Base-by-base conservation (phyloP, 345 rosid genomes). In the Nasturtium officinale region DNA sequence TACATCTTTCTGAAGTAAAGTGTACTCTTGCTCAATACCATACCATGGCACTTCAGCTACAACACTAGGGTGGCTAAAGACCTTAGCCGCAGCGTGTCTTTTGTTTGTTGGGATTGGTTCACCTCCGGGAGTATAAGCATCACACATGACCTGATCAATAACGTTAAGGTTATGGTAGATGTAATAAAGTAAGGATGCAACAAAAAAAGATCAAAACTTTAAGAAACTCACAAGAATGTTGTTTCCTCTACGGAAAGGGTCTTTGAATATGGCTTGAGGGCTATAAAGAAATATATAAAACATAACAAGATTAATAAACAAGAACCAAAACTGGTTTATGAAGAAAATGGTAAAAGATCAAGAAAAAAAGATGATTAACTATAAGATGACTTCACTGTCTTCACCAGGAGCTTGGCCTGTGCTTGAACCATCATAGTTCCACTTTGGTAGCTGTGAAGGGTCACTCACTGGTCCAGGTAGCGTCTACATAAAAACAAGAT, bases 201-300 rank as follows among this genome's bases (percentile, higher is more conserved):
- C 38, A 57, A 60, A 29, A 67, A 32, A 21, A 21, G 1, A 20
- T 29, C 38, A 59, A 52, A 65, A 48, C 40, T 42, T 9, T 30
- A 28, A 17, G 11, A 17, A 57, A 81, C 94, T 81, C 76, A 89
- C 96, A 62, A 93, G 88, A 74, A 91, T 90, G 67, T 93, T 84
- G 69, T 85, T 89, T 48, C 97, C 98, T 73, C 85, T 81, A 72
- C 97, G 89, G 52, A 93, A 93, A 51, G 98, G 98, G 68, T 93
- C 97, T 76, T 61, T 89, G 87, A 93, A 93, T 66, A 93, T 89
- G 23, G 98, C 97, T 80, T 90, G 98, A 55, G 98, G 98, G 64
- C 98, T 92, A 72, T 2, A 25, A 53, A 57, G 0, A 57, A 7
- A 46, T 11, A 51, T 7, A 51, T 21, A 64, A 25, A 74, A 23